These are phyloP conservation scores for Adenanthera pavonina DNA, from an alignment of 306 rosid genomes.

Conservation along the genomic window DNA sequence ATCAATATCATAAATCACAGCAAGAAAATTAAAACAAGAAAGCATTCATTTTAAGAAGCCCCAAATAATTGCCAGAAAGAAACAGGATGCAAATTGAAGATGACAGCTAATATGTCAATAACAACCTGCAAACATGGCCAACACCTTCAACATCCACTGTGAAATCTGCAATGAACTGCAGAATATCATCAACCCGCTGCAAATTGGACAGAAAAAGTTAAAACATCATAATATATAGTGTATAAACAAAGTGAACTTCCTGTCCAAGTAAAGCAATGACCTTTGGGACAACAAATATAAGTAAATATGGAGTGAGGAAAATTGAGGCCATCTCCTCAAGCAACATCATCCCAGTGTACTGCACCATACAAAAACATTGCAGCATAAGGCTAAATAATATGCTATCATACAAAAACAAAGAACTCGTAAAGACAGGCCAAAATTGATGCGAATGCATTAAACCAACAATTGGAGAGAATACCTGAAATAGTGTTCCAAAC, in stretches of 20 bases:
- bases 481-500: conserved; percentile 89
- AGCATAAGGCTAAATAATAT: conserved; percentile 35
- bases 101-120: conserved; percentile 10
- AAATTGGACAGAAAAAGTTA: conserved; percentile 40
- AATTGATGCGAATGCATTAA: conserved; percentile 29
- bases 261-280: conserved; percentile 45
- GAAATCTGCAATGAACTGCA: conserved; percentile 82
- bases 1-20: background rate
- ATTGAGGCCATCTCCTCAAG: conserved; percentile 98
- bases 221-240: conserved; percentile 14
- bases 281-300: conserved; percentile 81
- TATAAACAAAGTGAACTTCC: conserved; percentile 3
- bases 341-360: conserved; percentile 97
- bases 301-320: conserved; percentile 95
- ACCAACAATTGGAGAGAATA: conserved; percentile 24
- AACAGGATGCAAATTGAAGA: background rate
- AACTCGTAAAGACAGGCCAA: conserved; percentile 12
- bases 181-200: conserved; percentile 94
- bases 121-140: conserved; percentile 98
- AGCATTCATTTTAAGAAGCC: background rate
- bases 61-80: conserved; percentile 14
- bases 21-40: background rate
- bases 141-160: conserved; percentile 91
- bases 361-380: conserved; percentile 37
- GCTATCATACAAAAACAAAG: conserved; percentile 8